Percentiles rank a stretch among this genome's conserved stretches.
phyloP scores from a whole-genome alignment of 805 yeast species.

The Candida adriatica region DNA sequence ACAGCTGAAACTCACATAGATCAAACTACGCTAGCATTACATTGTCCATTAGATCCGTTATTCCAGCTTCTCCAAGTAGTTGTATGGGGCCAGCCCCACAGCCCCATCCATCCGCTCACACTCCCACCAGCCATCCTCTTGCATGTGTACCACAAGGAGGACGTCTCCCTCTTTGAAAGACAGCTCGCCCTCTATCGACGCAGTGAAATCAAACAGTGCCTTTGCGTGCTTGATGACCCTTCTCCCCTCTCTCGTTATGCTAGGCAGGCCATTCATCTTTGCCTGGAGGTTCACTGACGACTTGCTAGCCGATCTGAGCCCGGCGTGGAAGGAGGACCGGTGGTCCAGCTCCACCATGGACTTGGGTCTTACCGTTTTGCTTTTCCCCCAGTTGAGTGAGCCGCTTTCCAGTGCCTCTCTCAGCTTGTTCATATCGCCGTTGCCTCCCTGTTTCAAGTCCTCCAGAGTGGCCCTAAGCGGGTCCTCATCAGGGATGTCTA shows the following conservation, averaged over 20 bases:
- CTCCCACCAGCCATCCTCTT: slow-evolving; percentile 75
- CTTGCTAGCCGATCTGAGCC: slow-evolving; percentile 19
- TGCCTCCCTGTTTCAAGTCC: slow-evolving; percentile 33
- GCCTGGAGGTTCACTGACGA: slow-evolving; percentile 21
- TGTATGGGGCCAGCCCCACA: slow-evolving; percentile 58
- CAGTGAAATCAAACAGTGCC: slow-evolving; percentile 53
- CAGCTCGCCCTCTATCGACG: slow-evolving; percentile 54
- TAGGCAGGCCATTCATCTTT: slow-evolving; percentile 34
- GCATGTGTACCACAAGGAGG: slow-evolving; percentile 45
- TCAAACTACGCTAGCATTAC: too few relatives aligned
- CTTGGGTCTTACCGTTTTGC: slow-evolving; percentile 22
- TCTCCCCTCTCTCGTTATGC: slow-evolving; percentile 44
- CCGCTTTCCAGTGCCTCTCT: slow-evolving; percentile 25
- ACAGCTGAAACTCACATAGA: too few relatives aligned
- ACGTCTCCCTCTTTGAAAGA: slow-evolving; percentile 53
- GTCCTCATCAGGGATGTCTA: slow-evolving; percentile 27
- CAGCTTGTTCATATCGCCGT: slow-evolving; percentile 34
- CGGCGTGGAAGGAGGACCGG: slow-evolving; percentile 23
- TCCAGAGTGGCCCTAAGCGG: slow-evolving; percentile 51
- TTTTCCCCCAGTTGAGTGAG: slow-evolving; percentile 6
- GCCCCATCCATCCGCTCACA: slow-evolving; percentile 41
- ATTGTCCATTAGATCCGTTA: too few relatives aligned
- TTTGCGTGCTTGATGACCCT: slow-evolving; percentile 44
- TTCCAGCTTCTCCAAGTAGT: slow-evolving; percentile 32
- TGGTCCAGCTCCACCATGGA: slow-evolving; percentile 19